Percentiles rank a stretch among this genome's conserved stretches.
phyloP scores from a whole-genome alignment of 2,329 filamentous ascomycete genomes.

The Penicillium sp. region DNA sequence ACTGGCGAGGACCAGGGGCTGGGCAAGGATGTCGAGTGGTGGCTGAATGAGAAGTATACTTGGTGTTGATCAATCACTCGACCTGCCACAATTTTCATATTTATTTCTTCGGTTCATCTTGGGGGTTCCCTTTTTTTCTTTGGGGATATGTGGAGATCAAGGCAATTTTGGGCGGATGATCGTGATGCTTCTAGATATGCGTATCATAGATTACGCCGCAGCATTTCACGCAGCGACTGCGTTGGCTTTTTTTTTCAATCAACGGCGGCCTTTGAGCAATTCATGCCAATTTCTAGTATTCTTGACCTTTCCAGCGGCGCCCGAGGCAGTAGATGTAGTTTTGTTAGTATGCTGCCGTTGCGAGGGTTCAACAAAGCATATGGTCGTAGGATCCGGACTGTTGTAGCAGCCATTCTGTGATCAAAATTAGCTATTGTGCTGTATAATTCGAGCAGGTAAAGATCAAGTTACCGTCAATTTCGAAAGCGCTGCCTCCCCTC shows the following conservation, averaged over 20 bases:
- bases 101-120: slow-evolving; percentile 8
- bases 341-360: slow-evolving; percentile 33
- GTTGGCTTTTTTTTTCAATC: slow-evolving; percentile 12
- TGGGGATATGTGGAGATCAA: not conserved
- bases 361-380: slow-evolving; percentile 35
- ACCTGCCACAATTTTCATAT: slow-evolving; percentile 1
- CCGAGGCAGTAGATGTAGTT: slow-evolving; percentile 24
- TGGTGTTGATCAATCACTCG: slow-evolving; percentile 43
- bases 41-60: slow-evolving; percentile 50
- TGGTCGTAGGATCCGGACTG: slow-evolving; percentile 36
- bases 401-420: slow-evolving; percentile 35
- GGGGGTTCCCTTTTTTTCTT: slow-evolving; percentile 2
- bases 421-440: not conserved
- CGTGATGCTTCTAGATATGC: slow-evolving; percentile 19
- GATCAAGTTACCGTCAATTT: slow-evolving; percentile 31
- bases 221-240: slow-evolving; percentile 5
- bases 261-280: slow-evolving; percentile 39
- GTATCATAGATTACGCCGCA: slow-evolving; percentile 18
- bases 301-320: slow-evolving; percentile 30
- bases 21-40: slow-evolving; percentile 46
- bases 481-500: slow-evolving; percentile 34
- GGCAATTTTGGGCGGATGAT: slow-evolving; percentile 19
- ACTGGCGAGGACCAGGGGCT: slow-evolving; percentile 40
- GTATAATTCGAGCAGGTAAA: not conserved
- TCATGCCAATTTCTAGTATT: slow-evolving; percentile 46